Percentiles rank a stretch among this genome's conserved stretches.
Evolutionary conservation across 371 early-diverging fungal genomes (phyloP).

Genomic region (Lichtheimia ornata): DNA sequence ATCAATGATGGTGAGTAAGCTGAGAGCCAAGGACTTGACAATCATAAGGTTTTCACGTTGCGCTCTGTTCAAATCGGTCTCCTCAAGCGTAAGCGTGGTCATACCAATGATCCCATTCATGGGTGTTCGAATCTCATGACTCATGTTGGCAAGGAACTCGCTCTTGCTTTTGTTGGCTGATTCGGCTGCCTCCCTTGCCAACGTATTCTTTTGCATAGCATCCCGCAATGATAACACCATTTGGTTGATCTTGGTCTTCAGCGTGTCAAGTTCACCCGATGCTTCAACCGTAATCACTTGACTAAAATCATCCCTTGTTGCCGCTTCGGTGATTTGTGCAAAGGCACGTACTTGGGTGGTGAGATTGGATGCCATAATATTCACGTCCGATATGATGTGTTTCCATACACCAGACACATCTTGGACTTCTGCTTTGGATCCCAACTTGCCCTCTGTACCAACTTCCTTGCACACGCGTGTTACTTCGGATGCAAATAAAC

Average conservation of each 20-base stretch:
- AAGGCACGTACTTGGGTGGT: conserved; percentile 57
- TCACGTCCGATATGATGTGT: conserved; percentile 51
- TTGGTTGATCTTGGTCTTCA: conserved; percentile 72
- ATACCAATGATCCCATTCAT: conserved; percentile 65
- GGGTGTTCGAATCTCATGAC: conserved; percentile 63
- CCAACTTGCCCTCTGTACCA: conserved; percentile 51
- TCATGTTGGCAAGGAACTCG: conserved; percentile 71
- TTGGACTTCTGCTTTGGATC: conserved; percentile 33
- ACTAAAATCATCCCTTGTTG: conserved; percentile 61
- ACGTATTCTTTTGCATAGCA: conserved; percentile 62
- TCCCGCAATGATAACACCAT: conserved; percentile 64
- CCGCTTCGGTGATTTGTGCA: conserved; percentile 54
- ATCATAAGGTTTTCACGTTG: conserved; percentile 78
- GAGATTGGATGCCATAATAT: conserved; percentile 48
- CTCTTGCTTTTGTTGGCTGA: conserved; percentile 66
- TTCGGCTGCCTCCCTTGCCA: conserved; percentile 46
- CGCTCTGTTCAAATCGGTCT: conserved; percentile 61
- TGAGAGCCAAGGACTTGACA: conserved; percentile 67
- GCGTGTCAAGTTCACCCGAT: conserved; percentile 67
- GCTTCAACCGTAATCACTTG: conserved; percentile 67
- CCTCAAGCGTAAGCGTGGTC: conserved; percentile 55
- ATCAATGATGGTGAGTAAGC: conserved; percentile 73
- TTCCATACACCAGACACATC: conserved; percentile 55
- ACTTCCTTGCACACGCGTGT: conserved; percentile 43
- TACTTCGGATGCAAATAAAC: conserved; percentile 41